Conservation (phyloP, 1,284 basidiomycete species). For the Ceratobasidium sp. region DNA sequence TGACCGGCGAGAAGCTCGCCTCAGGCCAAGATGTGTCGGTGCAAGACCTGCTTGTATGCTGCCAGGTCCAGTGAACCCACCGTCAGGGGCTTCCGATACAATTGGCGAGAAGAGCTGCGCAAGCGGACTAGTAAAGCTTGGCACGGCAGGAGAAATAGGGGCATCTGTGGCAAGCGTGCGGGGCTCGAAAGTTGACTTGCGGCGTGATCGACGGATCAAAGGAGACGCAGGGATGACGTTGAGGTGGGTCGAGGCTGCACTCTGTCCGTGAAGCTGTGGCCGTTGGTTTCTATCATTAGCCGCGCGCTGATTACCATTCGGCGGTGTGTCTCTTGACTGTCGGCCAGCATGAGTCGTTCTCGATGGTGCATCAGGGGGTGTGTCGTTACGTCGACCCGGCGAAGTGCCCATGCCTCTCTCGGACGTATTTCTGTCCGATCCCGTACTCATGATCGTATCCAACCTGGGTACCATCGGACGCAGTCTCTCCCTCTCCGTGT, state of each 20-base stretch:
- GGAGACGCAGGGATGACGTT: conserved; percentile 36
- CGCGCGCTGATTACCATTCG: neutral
- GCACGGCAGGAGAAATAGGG: neutral
- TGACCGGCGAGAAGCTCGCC: conserved; percentile 27
- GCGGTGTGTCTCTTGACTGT: conserved; percentile 16
- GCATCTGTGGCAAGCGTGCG: conserved; percentile 23
- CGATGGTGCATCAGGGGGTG: neutral
- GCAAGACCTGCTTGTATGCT: too few species aligned
- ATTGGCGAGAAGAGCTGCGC: conserved; percentile 80
- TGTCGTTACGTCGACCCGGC: neutral
- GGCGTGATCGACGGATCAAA: neutral
- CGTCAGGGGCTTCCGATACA: conserved; percentile 51
- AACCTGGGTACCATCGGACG: conserved; percentile 24
- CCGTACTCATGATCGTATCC: conserved; percentile 46
- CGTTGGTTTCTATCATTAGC: conserved; percentile 51
- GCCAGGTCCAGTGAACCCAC: conserved; percentile 23
- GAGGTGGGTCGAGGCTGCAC: conserved; percentile 2
- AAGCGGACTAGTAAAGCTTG: conserved; percentile 67
- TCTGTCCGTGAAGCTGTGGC: conserved; percentile 8
- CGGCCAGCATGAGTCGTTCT: neutral
- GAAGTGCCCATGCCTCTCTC: neutral
- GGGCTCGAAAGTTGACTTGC: conserved; percentile 38
- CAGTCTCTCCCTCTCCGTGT: conserved; percentile 52
- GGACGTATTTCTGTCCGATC: conserved; percentile 31
- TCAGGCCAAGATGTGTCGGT: conserved; percentile 17